A percentile compares a stretch with the other conserved stretches of the same genome.
phyloP scores from a whole-genome alignment of 768 basidiomycete species.

The Clitopilus passeckerianus region DNA sequence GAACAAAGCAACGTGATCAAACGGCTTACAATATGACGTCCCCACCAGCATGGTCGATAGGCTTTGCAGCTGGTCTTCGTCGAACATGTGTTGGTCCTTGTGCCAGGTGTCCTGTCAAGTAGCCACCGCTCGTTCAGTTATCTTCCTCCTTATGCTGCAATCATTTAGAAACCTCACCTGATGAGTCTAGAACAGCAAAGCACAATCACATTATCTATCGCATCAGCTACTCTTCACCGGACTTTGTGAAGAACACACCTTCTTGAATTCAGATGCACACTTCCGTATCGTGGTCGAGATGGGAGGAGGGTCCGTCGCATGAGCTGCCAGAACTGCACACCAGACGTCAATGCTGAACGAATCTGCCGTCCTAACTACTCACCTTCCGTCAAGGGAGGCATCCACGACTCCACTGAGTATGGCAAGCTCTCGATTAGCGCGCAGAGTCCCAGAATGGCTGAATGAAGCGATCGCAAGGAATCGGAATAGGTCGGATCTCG shows the following conservation, averaged over 20 bases:
- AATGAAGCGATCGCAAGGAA: conserved; percentile 70
- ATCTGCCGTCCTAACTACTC: conserved; percentile 9
- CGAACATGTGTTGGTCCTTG: conserved; percentile 80
- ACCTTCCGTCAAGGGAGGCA: conserved; percentile 81
- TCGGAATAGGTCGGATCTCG: conserved; percentile 70
- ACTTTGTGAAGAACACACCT: conserved; percentile 37
- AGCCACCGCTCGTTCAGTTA: not conserved
- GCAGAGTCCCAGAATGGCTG: conserved; percentile 85
- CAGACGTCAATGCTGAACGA: conserved; percentile 2
- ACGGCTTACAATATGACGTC: conserved; percentile 75
- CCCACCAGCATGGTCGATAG: conserved; percentile 87
- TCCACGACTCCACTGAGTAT: conserved; percentile 91
- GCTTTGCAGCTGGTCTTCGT: conserved; percentile 86
- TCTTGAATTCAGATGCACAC: conserved; percentile 82
- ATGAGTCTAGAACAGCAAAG: conserved; percentile 41
- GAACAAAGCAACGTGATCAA: not conserved
- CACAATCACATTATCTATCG: conserved; percentile 9
- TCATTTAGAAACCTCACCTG: conserved; percentile 35
- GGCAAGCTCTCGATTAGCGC: conserved; percentile 91
- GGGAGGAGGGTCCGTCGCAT: conserved; percentile 82
- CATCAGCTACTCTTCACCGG: conserved; percentile 1
- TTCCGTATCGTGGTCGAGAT: conserved; percentile 88
- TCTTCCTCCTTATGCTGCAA: not conserved
- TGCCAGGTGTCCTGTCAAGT: conserved; percentile 79
- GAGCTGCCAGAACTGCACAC: conserved; percentile 60